phyloP scores from a whole-genome alignment of 345 rosid species.

The Eucalyptus urophylla region DNA sequence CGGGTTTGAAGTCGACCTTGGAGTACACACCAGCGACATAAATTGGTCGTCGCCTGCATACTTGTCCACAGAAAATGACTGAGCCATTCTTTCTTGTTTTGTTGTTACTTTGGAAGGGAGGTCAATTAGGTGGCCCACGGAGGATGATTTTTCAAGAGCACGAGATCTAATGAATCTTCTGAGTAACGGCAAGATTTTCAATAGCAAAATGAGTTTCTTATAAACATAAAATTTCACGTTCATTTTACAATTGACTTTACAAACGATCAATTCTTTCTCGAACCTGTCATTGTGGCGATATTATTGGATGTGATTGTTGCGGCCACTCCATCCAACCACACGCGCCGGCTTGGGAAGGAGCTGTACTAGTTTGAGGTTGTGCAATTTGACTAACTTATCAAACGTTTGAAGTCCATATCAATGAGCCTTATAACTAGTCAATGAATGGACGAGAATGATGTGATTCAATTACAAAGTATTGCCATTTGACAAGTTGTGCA shows the following conservation, averaged over 20 bases:
- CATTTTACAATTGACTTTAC: not conserved
- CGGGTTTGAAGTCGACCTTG: not conserved
- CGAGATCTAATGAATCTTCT: too few species aligned
- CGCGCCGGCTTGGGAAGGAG: not conserved
- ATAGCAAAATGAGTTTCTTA: not conserved
- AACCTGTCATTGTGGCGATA: accelerated
- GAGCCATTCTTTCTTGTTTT: not conserved
- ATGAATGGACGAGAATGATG: not conserved
- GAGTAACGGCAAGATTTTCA: not conserved
- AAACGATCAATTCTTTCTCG: accelerated
- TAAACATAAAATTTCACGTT: not conserved
- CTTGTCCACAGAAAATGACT: not conserved
- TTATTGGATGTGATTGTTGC: not conserved
- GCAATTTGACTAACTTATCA: not conserved
- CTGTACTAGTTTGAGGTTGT: not conserved
- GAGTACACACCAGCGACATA: not conserved
- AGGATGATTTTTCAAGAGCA: too few species aligned
- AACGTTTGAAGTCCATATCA: not conserved
- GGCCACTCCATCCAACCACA: not conserved
- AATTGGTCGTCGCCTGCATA: not conserved
- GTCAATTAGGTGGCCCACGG: too few species aligned
- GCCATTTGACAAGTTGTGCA: not conserved
- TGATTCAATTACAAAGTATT: not conserved
- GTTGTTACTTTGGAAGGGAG: not conserved
- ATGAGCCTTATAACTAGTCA: not conserved